These are phyloP conservation scores for Lichtheimia ramosa DNA, from an alignment of 371 early-diverging fungal genomes.

Conservation along the genomic window DNA sequence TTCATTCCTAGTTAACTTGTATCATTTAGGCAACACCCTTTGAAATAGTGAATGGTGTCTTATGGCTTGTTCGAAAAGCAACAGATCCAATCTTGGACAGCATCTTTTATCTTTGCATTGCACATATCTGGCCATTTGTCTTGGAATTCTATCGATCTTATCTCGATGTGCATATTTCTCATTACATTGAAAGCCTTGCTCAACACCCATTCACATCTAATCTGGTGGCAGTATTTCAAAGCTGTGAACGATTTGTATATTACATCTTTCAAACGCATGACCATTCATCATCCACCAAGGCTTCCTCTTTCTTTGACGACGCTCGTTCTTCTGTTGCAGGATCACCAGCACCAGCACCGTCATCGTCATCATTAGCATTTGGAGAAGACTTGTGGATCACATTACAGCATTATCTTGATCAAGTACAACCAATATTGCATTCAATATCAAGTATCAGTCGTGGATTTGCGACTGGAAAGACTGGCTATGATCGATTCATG, in stretches of 20 bases:
- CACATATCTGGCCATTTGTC: constrained; percentile 7
- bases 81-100: constrained; percentile 19
- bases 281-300: too few species aligned
- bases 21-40: constrained; percentile 4
- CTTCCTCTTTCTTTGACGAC: too few species aligned
- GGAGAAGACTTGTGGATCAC: too few species aligned
- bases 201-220: too few species aligned
- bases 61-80: constrained; percentile 10
- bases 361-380: too few species aligned
- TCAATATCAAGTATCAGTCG: constrained; percentile 10
- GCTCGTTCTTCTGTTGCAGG: too few species aligned
- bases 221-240: too few species aligned
- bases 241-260: too few species aligned
- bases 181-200: too few species aligned
- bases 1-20: not conserved
- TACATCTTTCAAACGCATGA: too few species aligned
- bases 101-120: constrained; percentile 4
- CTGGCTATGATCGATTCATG: constrained; percentile 26
- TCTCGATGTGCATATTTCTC: too few species aligned
- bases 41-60: constrained; percentile 4
- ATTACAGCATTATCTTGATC: not conserved
- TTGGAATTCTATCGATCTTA: not conserved
- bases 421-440: not conserved
- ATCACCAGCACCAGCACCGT: too few species aligned
- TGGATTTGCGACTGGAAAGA: constrained; percentile 24